Base-by-base conservation (phyloP, 2,329 filamentous ascomycete genomes). In the Pseudogymnoascus sp. region DNA sequence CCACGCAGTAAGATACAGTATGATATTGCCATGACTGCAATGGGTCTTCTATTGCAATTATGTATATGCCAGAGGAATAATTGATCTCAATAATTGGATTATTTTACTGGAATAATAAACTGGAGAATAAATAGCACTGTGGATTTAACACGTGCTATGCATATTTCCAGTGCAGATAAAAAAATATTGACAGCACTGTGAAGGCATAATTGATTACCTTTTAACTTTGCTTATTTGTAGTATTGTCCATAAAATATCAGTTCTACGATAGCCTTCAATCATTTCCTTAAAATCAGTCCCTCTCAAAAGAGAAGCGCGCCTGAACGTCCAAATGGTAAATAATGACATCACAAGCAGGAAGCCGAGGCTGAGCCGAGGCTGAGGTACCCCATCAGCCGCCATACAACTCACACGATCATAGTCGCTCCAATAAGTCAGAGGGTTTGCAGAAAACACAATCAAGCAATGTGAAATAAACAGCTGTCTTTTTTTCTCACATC, bases 381-480 rank as follows among this genome's bases (percentile, higher is more conserved):
- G 47, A 54, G 25, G 25, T 30, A 50, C 28, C 28, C 9, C 28
- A 54, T 25, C 41, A 50, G 14, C n/a, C 22, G 22, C 25, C 22
- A 28, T 30, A 50, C 43, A 28, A 14, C 9, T 35, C 47, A n/a
- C 28, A 16, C 28, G 28, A 54, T 11, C 28, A 54, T 3, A 54
- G 25, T 54, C 20, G 47, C n/a, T 18, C 16, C 28, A 33, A 33
- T 9, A 33, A 20, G 4, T 16, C 3, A 4, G 9, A 54, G 1
- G 16, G 5, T 54, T 54, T 54, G 28, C 6, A 33, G n/a, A 35
- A 18, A 54, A 54, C 47, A 18, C 16, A 54, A 33, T 35, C 28
- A 54, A 54, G 28, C 47, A 54, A 54, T 54, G 47, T 54, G 47
- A 54, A 54, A 35, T 54, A 54, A 35, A 54, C 28, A 54, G 47